Conservation (phyloP, 805 yeast species). For the Wickerhamiella occidentalis region DNA sequence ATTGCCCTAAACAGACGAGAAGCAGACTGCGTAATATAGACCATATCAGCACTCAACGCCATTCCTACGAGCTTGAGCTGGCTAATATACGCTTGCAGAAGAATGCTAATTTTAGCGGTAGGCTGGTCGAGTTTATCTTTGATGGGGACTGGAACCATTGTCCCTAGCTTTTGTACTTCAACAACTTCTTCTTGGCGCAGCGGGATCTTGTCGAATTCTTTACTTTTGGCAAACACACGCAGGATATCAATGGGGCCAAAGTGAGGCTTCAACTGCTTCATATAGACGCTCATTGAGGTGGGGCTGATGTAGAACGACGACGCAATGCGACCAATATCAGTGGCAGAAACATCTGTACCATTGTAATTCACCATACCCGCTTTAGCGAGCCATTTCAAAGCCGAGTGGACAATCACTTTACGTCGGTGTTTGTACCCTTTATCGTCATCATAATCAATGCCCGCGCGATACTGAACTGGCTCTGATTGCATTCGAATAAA, state of each 20-base stretch:
- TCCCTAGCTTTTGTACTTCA: conserved; percentile 58
- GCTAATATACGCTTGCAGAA: conserved; percentile 82
- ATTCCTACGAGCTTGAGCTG: conserved; percentile 66
- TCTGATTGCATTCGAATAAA: conserved; percentile 65
- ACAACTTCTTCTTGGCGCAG: conserved; percentile 74
- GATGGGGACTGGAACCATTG: conserved; percentile 76
- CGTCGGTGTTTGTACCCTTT: conserved; percentile 39
- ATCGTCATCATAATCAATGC: conserved; percentile 48
- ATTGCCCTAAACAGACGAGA: conserved; percentile 80
- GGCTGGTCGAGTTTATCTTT: conserved; percentile 56
- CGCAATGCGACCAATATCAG: conserved; percentile 72
- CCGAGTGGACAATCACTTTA: conserved; percentile 63
- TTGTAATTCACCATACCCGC: conserved; percentile 53
- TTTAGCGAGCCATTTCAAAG: conserved; percentile 45
- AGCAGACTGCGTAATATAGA: conserved; percentile 85
- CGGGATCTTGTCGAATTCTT: conserved; percentile 74
- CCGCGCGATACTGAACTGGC: conserved; percentile 66
- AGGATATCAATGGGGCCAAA: conserved; percentile 61
- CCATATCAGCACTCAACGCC: conserved; percentile 87
- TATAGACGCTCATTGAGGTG: conserved; percentile 57
- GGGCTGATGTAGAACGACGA: conserved; percentile 76
- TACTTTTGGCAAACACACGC: conserved; percentile 64
- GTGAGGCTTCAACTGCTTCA: conserved; percentile 49
- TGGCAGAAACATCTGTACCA: conserved; percentile 34
- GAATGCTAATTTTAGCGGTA: conserved; percentile 61